A percentile compares a stretch with the other conserved stretches of the same genome.
Conservation (phyloP, 306 rosid genomes). For the Pyrus betulifolia region DNA sequence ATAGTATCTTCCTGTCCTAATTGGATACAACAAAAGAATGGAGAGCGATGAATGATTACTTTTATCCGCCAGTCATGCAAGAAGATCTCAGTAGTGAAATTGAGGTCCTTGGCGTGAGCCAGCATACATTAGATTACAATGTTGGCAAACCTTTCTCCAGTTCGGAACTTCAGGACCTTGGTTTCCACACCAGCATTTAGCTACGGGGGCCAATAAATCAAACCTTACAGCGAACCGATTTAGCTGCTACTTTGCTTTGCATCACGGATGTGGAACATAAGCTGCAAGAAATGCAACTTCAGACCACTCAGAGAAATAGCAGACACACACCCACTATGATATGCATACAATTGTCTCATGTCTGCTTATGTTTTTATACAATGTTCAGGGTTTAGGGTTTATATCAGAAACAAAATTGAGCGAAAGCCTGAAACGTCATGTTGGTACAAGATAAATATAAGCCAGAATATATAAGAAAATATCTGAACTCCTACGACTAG, state of each 20-base stretch:
- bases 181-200: neutral
- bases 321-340: neutral
- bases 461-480: neutral
- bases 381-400: neutral
- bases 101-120: neutral
- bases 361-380: neutral
- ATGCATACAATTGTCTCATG: neutral
- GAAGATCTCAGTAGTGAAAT: neutral
- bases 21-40: neutral
- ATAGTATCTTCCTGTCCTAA: neutral
- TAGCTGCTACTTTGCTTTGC: slow-evolving; percentile 32
- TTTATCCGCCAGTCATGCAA: neutral
- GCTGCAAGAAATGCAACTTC: slow-evolving; percentile 35
- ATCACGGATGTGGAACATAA: slow-evolving; percentile 77
- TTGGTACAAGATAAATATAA: neutral
- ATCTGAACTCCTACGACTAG: neutral
- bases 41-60: neutral
- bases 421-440: neutral
- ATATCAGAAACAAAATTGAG: neutral
- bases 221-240: neutral
- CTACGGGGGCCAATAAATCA: neutral
- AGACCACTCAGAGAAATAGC: slow-evolving; percentile 2
- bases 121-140: neutral
- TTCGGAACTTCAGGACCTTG: neutral
- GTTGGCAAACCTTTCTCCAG: neutral